Conservation (phyloP, 257 asterid species). For the Solanum neorickii region DNA sequence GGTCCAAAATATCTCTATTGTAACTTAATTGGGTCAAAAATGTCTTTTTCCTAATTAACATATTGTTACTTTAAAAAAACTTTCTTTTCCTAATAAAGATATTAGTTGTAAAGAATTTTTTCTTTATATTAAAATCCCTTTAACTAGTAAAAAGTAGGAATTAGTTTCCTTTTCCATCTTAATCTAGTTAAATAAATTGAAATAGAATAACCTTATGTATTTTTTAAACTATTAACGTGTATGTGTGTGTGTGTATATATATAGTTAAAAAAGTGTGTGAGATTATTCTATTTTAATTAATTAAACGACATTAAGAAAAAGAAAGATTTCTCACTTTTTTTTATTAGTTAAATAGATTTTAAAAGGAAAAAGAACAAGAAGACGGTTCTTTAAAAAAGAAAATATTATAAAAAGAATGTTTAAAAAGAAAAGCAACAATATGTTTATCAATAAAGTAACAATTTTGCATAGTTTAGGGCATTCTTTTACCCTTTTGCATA, state of each 20-base stretch:
- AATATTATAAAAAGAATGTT: background rate
- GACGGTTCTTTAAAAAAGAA: background rate
- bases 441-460: background rate
- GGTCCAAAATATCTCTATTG: background rate
- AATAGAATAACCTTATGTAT: background rate
- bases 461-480: background rate
- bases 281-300: too few relatives aligned
- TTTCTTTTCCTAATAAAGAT: background rate
- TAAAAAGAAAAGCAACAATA: background rate
- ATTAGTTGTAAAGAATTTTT: background rate
- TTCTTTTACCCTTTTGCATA: too few relatives aligned
- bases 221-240: too few relatives aligned
- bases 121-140: background rate
- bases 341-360: background rate
- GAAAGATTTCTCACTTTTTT: background rate
- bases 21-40: background rate
- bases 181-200: background rate
- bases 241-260: too few relatives aligned
- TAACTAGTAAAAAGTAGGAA: too few relatives aligned
- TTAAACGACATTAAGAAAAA: too few relatives aligned
- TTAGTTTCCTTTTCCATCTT: background rate
- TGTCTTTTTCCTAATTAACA: background rate
- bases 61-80: background rate
- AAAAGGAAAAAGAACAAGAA: background rate
- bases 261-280: background rate